Base-by-base conservation (phyloP, 1,284 basidiomycete genomes). In the Xerocomus nothofagi region DNA sequence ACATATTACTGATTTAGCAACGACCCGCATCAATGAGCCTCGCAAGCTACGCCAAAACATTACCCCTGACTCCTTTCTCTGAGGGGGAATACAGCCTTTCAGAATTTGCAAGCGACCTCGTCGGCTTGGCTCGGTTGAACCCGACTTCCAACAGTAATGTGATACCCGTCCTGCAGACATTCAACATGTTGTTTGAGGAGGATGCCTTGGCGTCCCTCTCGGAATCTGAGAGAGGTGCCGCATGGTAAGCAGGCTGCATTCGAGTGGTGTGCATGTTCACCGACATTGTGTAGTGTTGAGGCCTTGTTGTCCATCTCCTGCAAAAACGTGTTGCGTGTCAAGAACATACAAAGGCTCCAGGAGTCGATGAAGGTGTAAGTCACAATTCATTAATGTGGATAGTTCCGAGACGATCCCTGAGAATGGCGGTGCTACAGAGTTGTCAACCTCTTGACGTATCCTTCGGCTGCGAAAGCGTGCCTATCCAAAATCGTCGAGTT, bases 341-440 rank as follows among this genome's bases (percentile, higher is more conserved):
- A 92, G 71, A 93, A 81, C 55, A 73, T 91, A 14, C 86, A 88
- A 57, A 73, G 93, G 45, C 82, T 95, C 31, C 75, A 78, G 7
- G 81, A 85, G 53, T 82, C 84, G 2, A 89, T 93, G 87, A 88
- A 84, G 70, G 80, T 89, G 93, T 94, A 59, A 58, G 79, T 49
- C 44, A 49, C 54, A 50, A n/a, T 43, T 41, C 47, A 51, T 62
- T 53, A 55, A 51, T 32, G 44, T 41, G 47, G 44, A 38, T 50
- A 44, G 21, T 51, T 15, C 51, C 46, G 53, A 51, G 46, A 18
- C 20, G 44, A 49, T 53, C 47, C 49, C 39, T 42, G 30, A 44
- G 46, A 48, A 53, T 63, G 42, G 50, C 46, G 43, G 48, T 51
- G 51, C 20, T 49, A 49, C 54, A 91, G 89, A 46, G 73, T 82